Evolutionary conservation across 2,329 filamentous ascomycete species (phyloP).

Genomic region (Colletotrichum theobromicola): DNA sequence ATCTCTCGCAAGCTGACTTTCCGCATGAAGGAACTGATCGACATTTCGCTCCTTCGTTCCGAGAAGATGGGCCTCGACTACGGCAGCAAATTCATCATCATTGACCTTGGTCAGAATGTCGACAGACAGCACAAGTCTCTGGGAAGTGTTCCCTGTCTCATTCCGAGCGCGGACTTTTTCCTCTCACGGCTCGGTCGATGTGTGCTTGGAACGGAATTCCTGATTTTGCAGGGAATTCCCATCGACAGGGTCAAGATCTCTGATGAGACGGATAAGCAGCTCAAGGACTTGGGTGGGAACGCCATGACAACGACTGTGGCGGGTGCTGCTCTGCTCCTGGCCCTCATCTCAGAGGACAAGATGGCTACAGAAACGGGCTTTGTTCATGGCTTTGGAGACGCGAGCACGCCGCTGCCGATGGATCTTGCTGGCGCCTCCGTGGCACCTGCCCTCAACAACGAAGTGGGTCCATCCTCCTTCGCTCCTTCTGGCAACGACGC

Average conservation of each 20-base stretch:
- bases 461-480: not conserved
- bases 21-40: slow-evolving; percentile 70
- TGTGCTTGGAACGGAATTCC: slow-evolving; percentile 65
- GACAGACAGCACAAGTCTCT: slow-evolving; percentile 60
- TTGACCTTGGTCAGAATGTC: slow-evolving; percentile 77
- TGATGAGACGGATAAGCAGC: slow-evolving; percentile 63
- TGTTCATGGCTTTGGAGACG: not conserved
- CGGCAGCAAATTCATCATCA: slow-evolving; percentile 46
- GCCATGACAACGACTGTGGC: slow-evolving; percentile 81
- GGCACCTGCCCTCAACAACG: not conserved
- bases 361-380: not conserved
- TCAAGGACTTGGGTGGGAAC: slow-evolving; percentile 78
- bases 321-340: slow-evolving; percentile 64
- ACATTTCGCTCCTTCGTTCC: slow-evolving; percentile 63
- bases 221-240: slow-evolving; percentile 73
- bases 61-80: slow-evolving; percentile 57
- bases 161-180: slow-evolving; percentile 67
- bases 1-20: slow-evolving; percentile 53
- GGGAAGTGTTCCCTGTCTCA: slow-evolving; percentile 71
- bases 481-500: not conserved
- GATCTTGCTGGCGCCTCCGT: not conserved
- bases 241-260: slow-evolving; percentile 67
- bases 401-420: not conserved
- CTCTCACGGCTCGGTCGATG: slow-evolving; percentile 64
- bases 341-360: slow-evolving; percentile 49